Evolutionary conservation across 129 eudicot species (phyloP).

Genomic region (Heracleum sosnowskyi): DNA sequence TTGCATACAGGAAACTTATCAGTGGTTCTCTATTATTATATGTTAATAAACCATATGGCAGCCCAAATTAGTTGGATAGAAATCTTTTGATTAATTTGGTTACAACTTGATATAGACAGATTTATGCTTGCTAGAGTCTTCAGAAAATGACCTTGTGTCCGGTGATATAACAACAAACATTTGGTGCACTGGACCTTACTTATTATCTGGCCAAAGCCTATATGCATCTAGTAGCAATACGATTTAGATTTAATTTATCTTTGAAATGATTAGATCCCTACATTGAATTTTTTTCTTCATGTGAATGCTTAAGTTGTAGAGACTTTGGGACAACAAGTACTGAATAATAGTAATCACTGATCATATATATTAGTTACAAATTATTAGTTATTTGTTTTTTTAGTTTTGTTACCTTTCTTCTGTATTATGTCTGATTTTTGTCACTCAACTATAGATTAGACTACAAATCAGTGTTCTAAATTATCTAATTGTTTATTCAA

Average conservation of each 20-base stretch:
- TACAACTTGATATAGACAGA: not conserved
- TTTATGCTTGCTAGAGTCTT: not conserved
- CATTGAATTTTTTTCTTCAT: not conserved
- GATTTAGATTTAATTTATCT: not conserved
- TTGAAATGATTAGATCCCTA: not conserved
- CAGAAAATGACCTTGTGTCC: not conserved
- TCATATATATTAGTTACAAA: not conserved
- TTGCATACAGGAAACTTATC: too few relatives aligned
- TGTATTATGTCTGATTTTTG: not conserved
- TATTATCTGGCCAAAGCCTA: not conserved
- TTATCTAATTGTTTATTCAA: constrained; percentile 16
- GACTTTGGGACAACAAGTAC: not conserved
- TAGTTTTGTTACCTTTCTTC: not conserved
- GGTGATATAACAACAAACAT: too few relatives aligned
- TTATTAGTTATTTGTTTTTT: not conserved
- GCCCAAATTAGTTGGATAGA: not conserved
- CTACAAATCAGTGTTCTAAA: constrained; percentile 9
- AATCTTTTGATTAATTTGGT: not conserved
- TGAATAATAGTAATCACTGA: not conserved
- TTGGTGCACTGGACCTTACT: not conserved
- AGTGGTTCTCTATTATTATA: too few relatives aligned
- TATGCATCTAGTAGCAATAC: not conserved
- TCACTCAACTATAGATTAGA: not conserved
- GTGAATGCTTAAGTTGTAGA: not conserved
- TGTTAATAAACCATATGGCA: too few relatives aligned